Conservation (phyloP, 2,329 filamentous ascomycete species). For the Chalaropsis ovoidea region DNA sequence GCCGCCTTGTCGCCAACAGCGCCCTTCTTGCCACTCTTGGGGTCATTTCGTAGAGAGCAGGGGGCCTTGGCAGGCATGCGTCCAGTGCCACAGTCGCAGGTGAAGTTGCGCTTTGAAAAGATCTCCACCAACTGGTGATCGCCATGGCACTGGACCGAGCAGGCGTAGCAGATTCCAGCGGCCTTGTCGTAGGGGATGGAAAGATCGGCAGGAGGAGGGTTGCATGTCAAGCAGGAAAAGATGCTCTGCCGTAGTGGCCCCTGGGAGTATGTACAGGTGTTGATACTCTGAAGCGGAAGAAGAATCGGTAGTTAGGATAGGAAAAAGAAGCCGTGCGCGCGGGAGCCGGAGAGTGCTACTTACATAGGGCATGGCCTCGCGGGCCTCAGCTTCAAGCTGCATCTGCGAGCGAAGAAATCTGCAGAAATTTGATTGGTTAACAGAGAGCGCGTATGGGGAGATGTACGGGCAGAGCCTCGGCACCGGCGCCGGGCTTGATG, state of each 20-base stretch:
- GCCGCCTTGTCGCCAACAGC: conserved; percentile 67
- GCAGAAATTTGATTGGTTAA: conserved; percentile 10
- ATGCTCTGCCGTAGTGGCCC: conserved; percentile 78
- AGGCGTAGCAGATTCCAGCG: conserved; percentile 90
- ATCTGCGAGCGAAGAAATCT: conserved; percentile 86
- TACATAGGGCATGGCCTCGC: conserved; percentile 89
- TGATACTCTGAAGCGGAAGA: conserved; percentile 60
- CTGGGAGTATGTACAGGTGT: conserved; percentile 82
- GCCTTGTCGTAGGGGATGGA: conserved; percentile 47
- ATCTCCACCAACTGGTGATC: conserved; percentile 92
- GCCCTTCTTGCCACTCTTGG: conserved; percentile 59
- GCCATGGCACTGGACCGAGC: conserved; percentile 91
- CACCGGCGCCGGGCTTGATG: background rate
- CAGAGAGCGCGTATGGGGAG: background rate
- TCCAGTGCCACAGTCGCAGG: conserved; percentile 89
- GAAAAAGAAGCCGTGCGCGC: background rate
- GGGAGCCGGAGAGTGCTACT: conserved; percentile 29
- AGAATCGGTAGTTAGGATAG: background rate
- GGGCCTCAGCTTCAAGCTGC: conserved; percentile 84
- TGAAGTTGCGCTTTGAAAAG: conserved; percentile 90
- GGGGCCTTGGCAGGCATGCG: conserved; percentile 60
- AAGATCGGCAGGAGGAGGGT: conserved; percentile 59
- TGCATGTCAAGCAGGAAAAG: conserved; percentile 91
- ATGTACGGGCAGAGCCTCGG: background rate
- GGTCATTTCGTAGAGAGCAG: conserved; percentile 65